These are phyloP conservation scores for Trametopsis cervina DNA, from an alignment of 768 basidiomycete genomes.

Conservation along the genomic window DNA sequence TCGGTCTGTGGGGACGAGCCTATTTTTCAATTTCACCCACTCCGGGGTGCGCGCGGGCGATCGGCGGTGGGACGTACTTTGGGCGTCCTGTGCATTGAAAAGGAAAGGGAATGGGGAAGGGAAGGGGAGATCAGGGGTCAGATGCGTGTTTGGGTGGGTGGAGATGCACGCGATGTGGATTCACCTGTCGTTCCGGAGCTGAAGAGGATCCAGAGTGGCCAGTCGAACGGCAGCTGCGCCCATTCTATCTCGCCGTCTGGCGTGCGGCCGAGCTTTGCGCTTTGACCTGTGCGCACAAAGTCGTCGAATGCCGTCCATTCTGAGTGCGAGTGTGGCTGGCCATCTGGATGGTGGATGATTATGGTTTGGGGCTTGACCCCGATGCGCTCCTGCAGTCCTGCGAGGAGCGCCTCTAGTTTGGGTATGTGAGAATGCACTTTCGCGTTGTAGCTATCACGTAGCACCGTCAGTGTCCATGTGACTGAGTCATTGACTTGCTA, in stretches of 20 bases:
- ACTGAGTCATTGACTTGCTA: neutral
- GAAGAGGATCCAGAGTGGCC: constrained; percentile 84
- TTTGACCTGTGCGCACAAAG: constrained; percentile 43
- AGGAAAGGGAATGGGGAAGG: too few relatives aligned
- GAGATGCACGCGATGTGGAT: too few relatives aligned
- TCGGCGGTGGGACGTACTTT: too few relatives aligned
- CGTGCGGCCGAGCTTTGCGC: constrained; percentile 40
- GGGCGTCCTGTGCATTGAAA: too few relatives aligned
- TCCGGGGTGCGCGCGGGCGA: too few relatives aligned
- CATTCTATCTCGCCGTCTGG: constrained; percentile 57
- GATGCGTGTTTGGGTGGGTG: too few relatives aligned
- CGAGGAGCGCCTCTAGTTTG: constrained; percentile 53
- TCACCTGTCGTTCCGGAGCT: constrained; percentile 80
- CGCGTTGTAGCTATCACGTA: constrained; percentile 51
- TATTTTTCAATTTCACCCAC: too few relatives aligned
- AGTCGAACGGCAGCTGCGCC: constrained; percentile 55
- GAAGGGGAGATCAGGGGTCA: too few relatives aligned
- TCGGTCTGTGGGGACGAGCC: too few relatives aligned
- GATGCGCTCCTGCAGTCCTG: constrained; percentile 37
- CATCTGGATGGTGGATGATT: constrained; percentile 45
- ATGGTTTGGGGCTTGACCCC: constrained; percentile 42
- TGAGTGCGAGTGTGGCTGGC: too few relatives aligned
- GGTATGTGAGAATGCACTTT: constrained; percentile 61
- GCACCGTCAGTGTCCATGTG: neutral
- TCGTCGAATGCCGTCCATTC: constrained; percentile 49